Conservation (phyloP, 169 alveolate species). For the Perkinsus olseni region DNA sequence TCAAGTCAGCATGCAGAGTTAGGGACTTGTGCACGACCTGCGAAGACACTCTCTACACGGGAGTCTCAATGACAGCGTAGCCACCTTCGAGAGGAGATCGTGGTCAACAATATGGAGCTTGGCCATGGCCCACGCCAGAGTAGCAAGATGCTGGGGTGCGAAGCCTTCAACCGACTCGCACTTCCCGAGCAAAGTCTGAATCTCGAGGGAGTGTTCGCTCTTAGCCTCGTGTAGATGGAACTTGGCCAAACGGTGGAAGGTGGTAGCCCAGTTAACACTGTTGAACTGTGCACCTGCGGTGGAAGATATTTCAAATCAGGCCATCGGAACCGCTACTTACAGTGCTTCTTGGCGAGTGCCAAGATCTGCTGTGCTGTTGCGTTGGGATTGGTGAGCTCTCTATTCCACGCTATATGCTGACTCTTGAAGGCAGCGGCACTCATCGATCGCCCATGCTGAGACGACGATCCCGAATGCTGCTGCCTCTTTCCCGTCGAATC, state of each 20-base stretch:
- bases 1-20: background rate
- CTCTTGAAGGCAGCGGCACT: background rate
- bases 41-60: background rate
- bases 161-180: background rate
- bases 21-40: background rate
- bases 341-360: background rate
- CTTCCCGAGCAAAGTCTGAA: slow-evolving; percentile 1
- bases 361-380: background rate
- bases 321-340: background rate
- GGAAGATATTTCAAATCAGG: no score
- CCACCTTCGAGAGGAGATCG: background rate
- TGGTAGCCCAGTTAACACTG: background rate
- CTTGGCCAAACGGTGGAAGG: background rate
- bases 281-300: background rate
- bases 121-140: background rate
- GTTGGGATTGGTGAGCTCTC: background rate
- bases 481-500: background rate
- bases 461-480: background rate
- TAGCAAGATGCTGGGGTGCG: background rate
- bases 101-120: background rate
- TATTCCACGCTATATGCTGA: background rate
- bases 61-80: background rate
- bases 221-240: background rate
- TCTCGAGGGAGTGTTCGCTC: background rate
- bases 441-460: background rate